Evolutionary conservation across 352 stramenopile genomes (phyloP).

Genomic region (Albugo laibachii): DNA sequence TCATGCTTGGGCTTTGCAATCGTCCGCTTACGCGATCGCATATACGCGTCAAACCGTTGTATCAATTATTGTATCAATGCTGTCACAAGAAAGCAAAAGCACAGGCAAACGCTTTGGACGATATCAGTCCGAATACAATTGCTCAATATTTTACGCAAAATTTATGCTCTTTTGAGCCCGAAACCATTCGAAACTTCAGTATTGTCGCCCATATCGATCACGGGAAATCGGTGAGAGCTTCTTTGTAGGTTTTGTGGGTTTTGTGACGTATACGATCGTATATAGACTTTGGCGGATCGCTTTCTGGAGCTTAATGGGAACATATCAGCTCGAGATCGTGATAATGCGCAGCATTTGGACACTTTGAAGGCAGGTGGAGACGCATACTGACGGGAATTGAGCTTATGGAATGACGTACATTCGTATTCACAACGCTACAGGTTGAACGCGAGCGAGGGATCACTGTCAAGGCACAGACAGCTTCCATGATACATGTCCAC

Average conservation of each 20-base stretch:
- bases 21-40: no score
- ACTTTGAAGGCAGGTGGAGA: constrained; percentile 61
- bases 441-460: constrained; percentile 97
- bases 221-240: constrained; percentile 58
- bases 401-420: not conserved
- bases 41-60: no score
- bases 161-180: constrained; percentile 31
- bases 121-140: constrained; percentile 24
- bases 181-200: constrained; percentile 80
- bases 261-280: not conserved
- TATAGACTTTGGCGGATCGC: constrained; percentile 73
- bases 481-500: constrained; percentile 88
- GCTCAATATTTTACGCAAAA: constrained; percentile 37
- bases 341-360: constrained; percentile 78
- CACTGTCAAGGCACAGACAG: constrained; percentile 96
- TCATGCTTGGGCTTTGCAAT: no score
- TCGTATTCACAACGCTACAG: constrained; percentile 6
- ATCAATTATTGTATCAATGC: no score
- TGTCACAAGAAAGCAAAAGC: no score
- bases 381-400: not conserved
- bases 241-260: constrained; percentile 1
- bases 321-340: constrained; percentile 67
- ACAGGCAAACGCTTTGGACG: no score
- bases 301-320: constrained; percentile 81
- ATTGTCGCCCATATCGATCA: constrained; percentile 86